Evolutionary conservation across 345 rosid genomes (phyloP), one percentile per base, ranked within the genome.

Genomic region (Euclidium syriacum): DNA sequence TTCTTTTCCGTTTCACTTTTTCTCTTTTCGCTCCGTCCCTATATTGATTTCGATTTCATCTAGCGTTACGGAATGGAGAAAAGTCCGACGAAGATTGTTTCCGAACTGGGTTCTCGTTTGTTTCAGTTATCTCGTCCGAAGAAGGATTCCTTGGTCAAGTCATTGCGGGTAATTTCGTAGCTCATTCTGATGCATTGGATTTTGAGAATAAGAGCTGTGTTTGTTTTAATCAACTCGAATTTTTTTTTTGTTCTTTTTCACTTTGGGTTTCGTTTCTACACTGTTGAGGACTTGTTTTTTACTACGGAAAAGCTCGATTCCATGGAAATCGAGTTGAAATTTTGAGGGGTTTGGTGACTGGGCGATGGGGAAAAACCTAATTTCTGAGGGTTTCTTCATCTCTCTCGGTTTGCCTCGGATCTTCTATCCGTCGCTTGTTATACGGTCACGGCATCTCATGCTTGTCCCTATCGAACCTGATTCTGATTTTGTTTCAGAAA

Each of bases 111-210:
- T 66, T 41, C 70, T 65, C 71, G 78, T 58, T 81, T 92, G 79
- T 59, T 68, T 42, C 74, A 81, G 29, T 69, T 61, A 61, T 27
- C 82, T 63, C 91, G 94, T 44, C 85, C 81, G 36, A 84, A 58
- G 73, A 85, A 94, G 75, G 83, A 87, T 48, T 60, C 70, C 33
- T 81, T 94, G 18, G 80, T 89, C 73, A 84, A 82, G 38, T 78
- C 76, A 6, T 83, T 92, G 46, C 81, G 88, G 26, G 96, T 92
- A 77, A 64, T 69, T 42, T 30, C 17, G 7, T 23, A 56, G 30
- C 55, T 24, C 6, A 43, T 65, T 44, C 22, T 19, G 35, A 32
- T 9, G 52, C n/a, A 40, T 6, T 18, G 12, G 16, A 25, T 24
- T 51, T 54, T 8, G 46, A 15, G 11, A 44, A 16, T 47, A 48